Base-by-base conservation (phyloP, 176 grass and related monocot genomes). In the Otatea glauca region DNA sequence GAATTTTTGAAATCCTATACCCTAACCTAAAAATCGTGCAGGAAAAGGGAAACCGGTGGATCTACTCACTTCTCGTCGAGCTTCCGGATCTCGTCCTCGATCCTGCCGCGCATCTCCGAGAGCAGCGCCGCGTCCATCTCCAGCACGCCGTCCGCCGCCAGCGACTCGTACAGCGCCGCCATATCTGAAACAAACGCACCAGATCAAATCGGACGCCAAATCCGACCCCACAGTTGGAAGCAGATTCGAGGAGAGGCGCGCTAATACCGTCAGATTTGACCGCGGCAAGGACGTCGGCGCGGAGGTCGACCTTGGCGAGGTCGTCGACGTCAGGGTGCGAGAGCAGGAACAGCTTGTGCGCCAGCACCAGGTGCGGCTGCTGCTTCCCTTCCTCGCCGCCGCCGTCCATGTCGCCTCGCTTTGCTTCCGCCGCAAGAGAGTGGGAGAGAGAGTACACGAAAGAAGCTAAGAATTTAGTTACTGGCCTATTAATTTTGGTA, bases 301-400 rank as follows among this genome's bases (percentile, higher is more conserved):
- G 96, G 81, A 94, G 89, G 86, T 69, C 89, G 85, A 99, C 96
- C 93, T 92, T 99, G 77, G 92, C 88, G 81, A 92, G 92, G 84
- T 99, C 96, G 58, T 92, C 96, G 18, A 96, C 84, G 69, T 99
- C 96, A 0, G 89, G 66, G 27, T 89, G 96, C 44, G 96, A 85
- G 29, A 99, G 89, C 6, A 96, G 93, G 78, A 99, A 99, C 70
- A 99, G 90, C 86, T 94, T 99, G 91, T 96, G 74, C 61, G 91
- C 89, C 69, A 99, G 87, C 20, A 86, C 62, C 76, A 99, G 91
- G 76, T 99, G 96, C 74, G 91, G 89, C 58, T 94, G 91, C 91
- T 93, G 90, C 73, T 90, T 92, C 63, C 89, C 96, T 61, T 94
- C 81, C 70, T 92, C 75, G 16, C 89, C 91, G 73, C 78, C 86